These are phyloP conservation scores for Lactuca saligna DNA, from an alignment of 129 eudicot genomes.

Conservation along the genomic window DNA sequence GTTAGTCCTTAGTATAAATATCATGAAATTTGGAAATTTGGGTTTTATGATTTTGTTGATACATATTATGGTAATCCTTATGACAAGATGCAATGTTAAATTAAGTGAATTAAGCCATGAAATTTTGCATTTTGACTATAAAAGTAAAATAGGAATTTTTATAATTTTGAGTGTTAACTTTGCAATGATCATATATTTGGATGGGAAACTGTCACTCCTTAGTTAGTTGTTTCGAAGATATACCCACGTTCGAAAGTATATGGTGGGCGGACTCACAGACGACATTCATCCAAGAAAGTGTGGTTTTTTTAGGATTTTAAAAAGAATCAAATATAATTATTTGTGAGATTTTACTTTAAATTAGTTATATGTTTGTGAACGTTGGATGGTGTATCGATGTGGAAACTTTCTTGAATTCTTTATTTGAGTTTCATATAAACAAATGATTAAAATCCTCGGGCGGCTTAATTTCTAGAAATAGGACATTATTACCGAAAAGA, in stretches of 20 bases:
- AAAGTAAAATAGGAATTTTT: too few species aligned
- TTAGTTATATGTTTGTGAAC: neutral
- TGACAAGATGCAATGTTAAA: too few species aligned
- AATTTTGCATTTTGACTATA: too few species aligned
- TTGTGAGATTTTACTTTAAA: neutral
- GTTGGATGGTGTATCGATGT: constrained; percentile 8
- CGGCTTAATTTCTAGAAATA: constrained; percentile 39
- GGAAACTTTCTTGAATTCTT: neutral
- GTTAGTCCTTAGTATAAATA: too few species aligned
- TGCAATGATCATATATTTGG: too few species aligned
- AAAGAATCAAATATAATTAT: neutral
- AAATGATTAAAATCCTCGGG: constrained; percentile 26
- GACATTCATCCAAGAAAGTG: neutral
- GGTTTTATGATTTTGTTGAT: too few species aligned
- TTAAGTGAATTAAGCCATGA: too few species aligned
- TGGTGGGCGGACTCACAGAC: neutral
- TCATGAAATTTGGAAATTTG: too few species aligned
- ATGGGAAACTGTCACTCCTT: too few species aligned
- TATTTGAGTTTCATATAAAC: constrained; percentile 15
- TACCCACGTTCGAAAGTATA: neutral
- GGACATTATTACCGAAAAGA: constrained; percentile 35
- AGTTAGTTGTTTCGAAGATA: too few species aligned
- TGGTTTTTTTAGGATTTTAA: neutral
- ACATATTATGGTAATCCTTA: too few species aligned
- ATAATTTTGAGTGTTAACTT: too few species aligned